Conservation (phyloP, 2,329 filamentous ascomycete genomes). For the Myriangium duriaei region DNA sequence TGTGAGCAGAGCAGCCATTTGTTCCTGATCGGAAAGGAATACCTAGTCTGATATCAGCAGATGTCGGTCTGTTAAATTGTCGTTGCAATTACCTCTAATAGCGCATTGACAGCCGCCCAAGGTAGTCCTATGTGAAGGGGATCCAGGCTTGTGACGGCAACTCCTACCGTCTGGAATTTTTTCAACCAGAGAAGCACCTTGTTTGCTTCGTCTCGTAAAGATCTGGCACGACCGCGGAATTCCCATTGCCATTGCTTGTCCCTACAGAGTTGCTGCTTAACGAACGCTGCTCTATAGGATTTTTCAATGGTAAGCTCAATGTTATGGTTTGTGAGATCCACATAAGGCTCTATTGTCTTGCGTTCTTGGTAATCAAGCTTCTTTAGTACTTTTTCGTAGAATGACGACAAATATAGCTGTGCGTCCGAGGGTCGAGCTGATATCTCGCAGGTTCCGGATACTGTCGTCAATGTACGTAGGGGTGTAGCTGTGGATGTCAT, state of each 20-base stretch:
- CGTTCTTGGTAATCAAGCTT: too few relatives aligned
- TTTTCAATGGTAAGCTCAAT: too few relatives aligned
- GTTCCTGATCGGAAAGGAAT: background rate
- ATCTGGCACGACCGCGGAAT: background rate
- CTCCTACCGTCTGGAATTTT: background rate
- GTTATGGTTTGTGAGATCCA: too few relatives aligned
- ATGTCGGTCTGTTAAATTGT: too few relatives aligned
- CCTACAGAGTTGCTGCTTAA: background rate
- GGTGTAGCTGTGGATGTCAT: too few relatives aligned
- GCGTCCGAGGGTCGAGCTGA: too few relatives aligned
- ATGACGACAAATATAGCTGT: too few relatives aligned
- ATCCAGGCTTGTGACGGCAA: background rate
- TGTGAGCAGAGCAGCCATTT: background rate
- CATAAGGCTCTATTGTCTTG: too few relatives aligned
- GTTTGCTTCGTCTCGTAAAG: background rate
- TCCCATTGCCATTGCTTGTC: background rate
- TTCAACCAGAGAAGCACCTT: background rate
- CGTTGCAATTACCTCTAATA: too few relatives aligned
- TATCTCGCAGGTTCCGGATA: too few relatives aligned
- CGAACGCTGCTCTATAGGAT: background rate
- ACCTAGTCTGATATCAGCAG: background rate
- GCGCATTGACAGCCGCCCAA: background rate
- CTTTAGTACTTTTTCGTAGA: too few relatives aligned
- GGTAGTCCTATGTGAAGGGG: background rate
- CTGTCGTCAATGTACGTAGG: too few relatives aligned